Evolutionary conservation across 352 stramenopile species (phyloP), one percentile per base, ranked within the genome.

Genomic region (Phytopythium litorale): DNA sequence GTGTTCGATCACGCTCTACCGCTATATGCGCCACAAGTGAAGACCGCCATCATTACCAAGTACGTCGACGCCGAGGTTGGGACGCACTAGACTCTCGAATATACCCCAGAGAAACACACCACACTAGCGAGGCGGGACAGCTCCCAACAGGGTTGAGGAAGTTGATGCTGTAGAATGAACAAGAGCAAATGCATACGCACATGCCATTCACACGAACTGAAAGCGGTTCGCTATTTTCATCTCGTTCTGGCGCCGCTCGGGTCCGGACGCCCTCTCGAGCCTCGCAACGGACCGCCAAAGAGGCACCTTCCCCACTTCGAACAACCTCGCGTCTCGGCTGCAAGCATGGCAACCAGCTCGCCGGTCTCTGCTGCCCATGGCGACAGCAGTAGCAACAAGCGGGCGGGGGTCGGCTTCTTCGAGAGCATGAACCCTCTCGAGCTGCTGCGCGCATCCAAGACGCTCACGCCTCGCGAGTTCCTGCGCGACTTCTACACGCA

Each of bases 401-500:
- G 30, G 16, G 7, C 51, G 8, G 13, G 12, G 3, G 72, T 76
- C 40, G 55, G 67, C n/a, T 81, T 90, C 55, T 67, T 87, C 25
- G 67, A 78, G 37, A 77, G 60, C 53, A 71, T 90, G 9, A 88
- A 90, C 37, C 78, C 81, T 1, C 67, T 88, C 18, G 67, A 58
- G 12, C 58, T 90, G 57, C 75, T 90, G 42, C 69, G 79, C n/a
- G 73, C 88, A 3, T 72, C 79, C 9, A 57, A 78, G n/a, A 65
- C 66, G 33, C 68, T 88, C 53, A 88, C 82, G 0, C 72, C 69
- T 13, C 65, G 63, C 28, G 83, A 90, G 54, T 92, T 92, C 55
- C 67, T 92, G 5, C 75, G 79, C 3, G 78, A 92, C 28, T 92
- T 92, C 21, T 92, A 92, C 72, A 88, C 80, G 13, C 72, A 77